Evolutionary conservation across 2,329 filamentous ascomycete species (phyloP).

Genomic region (Botryosphaeria dothidea): DNA sequence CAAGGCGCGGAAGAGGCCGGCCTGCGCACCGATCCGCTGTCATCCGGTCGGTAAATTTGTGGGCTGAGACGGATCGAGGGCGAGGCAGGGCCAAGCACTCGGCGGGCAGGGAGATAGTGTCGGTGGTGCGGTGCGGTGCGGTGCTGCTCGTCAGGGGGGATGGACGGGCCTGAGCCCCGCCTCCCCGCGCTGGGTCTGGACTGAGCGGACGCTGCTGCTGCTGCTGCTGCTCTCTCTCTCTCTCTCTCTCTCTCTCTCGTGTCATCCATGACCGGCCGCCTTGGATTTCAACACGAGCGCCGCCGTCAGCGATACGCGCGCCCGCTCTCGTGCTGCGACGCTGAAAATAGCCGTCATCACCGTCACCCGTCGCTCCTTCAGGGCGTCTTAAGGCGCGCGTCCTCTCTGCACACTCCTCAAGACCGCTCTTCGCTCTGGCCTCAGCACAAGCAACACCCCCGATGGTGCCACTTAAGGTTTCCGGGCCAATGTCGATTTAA

Average conservation of each 20-base stretch:
- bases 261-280: no score
- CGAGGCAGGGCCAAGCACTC: background rate
- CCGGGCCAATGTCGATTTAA: constrained; percentile 4
- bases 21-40: background rate
- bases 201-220: background rate
- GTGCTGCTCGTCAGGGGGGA: background rate
- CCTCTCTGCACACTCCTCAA: background rate
- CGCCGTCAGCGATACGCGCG: constrained; percentile 3
- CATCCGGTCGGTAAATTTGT: background rate
- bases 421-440: background rate
- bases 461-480: background rate
- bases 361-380: background rate
- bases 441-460: background rate
- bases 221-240: background rate
- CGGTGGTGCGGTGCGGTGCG: no score
- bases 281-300: background rate
- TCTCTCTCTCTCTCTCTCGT: background rate
- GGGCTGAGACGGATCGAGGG: background rate
- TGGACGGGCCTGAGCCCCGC: background rate
- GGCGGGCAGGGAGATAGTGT: background rate
- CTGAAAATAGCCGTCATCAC: background rate
- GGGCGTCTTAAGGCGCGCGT: background rate
- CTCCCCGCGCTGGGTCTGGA: background rate
- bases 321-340: background rate
- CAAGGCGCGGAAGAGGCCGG: background rate